phyloP scores from a whole-genome alignment of 163 green algal genomes.

The Scenedesmus sp. region DNA sequence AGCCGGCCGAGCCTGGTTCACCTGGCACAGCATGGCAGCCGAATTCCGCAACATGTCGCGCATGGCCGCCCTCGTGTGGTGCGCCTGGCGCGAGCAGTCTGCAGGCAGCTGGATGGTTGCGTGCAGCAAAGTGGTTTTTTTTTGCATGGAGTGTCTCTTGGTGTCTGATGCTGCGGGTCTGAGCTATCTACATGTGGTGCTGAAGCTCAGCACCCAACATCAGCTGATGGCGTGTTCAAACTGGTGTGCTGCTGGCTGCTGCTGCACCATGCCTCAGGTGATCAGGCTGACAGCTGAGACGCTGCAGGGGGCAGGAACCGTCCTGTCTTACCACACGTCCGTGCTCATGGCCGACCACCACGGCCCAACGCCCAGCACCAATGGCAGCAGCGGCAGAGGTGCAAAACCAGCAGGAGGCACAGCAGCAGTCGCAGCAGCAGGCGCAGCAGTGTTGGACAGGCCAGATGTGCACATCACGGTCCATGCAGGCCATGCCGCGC shows the following conservation, averaged over 20 bases:
- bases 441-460: background rate
- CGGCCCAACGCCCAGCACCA: background rate
- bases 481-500: background rate
- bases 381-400: background rate
- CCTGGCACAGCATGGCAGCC: too few species aligned
- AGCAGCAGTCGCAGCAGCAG: background rate
- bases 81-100: too few species aligned
- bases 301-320: conserved; percentile 15
- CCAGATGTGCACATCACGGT: background rate
- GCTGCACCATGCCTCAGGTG: conserved; percentile 26
- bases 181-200: too few species aligned
- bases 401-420: background rate
- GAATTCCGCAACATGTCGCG: too few species aligned
- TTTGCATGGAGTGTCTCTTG: too few species aligned
- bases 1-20: too few species aligned
- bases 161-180: too few species aligned
- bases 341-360: conserved; percentile 20
- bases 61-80: too few species aligned
- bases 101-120: too few species aligned
- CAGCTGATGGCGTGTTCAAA: background rate
- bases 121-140: too few species aligned
- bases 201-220: too few species aligned
- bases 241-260: background rate
- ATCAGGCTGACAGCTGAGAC: conserved; percentile 23
- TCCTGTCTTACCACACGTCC: conserved; percentile 41